A percentile compares a stretch with the other conserved stretches of the same genome.
phyloP scores from a whole-genome alignment of 1,284 basidiomycete genomes.

The Heterobasidion occidentale region DNA sequence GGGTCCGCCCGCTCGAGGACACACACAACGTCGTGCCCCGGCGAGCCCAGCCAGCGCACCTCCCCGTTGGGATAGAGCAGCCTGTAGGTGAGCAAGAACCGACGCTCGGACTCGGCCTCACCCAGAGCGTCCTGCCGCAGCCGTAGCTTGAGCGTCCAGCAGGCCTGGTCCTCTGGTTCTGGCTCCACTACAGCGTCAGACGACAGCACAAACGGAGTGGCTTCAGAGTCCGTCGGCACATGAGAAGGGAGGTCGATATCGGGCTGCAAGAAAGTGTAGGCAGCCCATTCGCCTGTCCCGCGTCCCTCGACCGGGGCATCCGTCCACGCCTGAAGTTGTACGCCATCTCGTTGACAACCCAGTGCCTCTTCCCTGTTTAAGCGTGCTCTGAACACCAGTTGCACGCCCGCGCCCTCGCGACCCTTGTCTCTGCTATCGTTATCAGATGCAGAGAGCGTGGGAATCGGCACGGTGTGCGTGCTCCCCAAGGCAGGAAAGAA shows the following conservation, averaged over 20 bases:
- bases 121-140: conserved; percentile 10
- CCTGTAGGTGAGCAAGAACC: conserved; percentile 35
- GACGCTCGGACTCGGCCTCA: conserved; percentile 4
- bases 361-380: conserved; percentile 24
- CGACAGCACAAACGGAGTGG: conserved; percentile 5
- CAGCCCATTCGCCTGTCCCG: conserved; percentile 28
- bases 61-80: conserved; percentile 31
- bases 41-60: conserved; percentile 35
- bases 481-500: conserved; percentile 12
- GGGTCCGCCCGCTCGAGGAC: conserved; percentile 21
- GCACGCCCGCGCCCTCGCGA: conserved; percentile 11
- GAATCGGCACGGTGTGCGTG: conserved; percentile 9
- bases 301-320: conserved; percentile 24
- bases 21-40: conserved; percentile 31
- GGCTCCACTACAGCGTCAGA: conserved; percentile 5
- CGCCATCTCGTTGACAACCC: conserved; percentile 22
- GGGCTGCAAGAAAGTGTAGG: conserved; percentile 24
- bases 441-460: conserved; percentile 1
- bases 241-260: background rate
- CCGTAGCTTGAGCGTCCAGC: conserved; percentile 6
- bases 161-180: conserved; percentile 1
- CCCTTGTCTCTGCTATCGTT: background rate
- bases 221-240: background rate
- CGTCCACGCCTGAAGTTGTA: conserved; percentile 39
- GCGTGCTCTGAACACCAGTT: conserved; percentile 31